phyloP scores from a whole-genome alignment of 2,329 filamentous ascomycete species.

The Monilinia laxa region DNA sequence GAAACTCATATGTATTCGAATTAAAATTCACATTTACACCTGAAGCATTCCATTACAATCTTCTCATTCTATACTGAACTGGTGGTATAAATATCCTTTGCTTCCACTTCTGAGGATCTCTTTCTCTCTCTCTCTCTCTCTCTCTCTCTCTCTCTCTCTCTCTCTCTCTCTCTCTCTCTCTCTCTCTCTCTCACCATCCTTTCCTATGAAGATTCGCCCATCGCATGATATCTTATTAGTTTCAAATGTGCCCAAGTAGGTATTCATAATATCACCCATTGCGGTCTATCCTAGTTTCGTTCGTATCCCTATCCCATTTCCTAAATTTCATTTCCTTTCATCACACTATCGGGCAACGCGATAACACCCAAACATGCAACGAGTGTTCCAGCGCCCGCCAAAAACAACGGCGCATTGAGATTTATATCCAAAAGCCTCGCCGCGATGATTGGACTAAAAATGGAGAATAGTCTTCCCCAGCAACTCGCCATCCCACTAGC shows the following conservation, averaged over 20 bases:
- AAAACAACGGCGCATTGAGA: constrained; percentile 53
- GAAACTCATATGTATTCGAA: no score
- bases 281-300: not conserved
- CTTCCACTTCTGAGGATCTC: no score
- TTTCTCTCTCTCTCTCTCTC: not conserved
- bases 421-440: constrained; percentile 46
- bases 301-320: not conserved
- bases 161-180: not conserved
- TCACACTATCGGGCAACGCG: constrained; percentile 44
- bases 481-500: constrained; percentile 57
- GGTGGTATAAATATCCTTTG: no score
- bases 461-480: constrained; percentile 58
- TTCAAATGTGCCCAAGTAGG: not conserved
- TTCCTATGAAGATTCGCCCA: not conserved
- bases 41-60: no score
- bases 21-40: no score
- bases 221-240: not conserved
- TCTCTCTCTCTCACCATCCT: not conserved
- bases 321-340: constrained; percentile 23
- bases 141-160: not conserved
- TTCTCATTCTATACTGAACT: no score
- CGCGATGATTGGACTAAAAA: constrained; percentile 57
- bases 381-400: constrained; percentile 55
- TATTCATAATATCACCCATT: not conserved
- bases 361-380: constrained; percentile 53